Conservation (phyloP, 31 red algal species). For the Endocladia muricata region DNA sequence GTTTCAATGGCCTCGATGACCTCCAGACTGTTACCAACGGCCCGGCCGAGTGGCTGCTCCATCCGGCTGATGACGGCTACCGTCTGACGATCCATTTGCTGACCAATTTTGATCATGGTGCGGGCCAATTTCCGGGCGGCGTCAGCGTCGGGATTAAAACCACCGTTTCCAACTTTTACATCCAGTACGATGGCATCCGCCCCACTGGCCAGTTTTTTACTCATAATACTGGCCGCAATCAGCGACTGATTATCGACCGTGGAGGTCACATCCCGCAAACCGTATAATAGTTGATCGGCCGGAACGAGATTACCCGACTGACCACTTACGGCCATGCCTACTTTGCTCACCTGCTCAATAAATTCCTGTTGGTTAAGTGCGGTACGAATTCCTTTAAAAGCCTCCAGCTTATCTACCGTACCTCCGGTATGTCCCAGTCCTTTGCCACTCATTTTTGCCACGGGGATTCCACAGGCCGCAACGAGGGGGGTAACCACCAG, state of each 20-base stretch:
- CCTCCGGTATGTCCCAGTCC: constrained; percentile 30
- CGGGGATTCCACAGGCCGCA: constrained; percentile 12
- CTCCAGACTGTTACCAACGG: constrained; percentile 19
- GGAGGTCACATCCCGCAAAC: constrained; percentile 19
- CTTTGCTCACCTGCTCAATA: neutral
- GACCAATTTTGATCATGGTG: constrained; percentile 2
- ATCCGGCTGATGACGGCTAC: constrained; percentile 7
- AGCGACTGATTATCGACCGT: constrained; percentile 15
- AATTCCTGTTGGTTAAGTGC: neutral
- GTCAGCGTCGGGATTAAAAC: constrained; percentile 9
- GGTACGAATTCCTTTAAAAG: neutral
- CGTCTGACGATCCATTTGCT: neutral
- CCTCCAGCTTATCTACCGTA: constrained; percentile 24
- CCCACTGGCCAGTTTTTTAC: constrained; percentile 24
- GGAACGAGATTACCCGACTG: constrained; percentile 17
- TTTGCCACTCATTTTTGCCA: constrained; percentile 13
- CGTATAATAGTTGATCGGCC: constrained; percentile 25
- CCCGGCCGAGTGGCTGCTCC: constrained; percentile 11
- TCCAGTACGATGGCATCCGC: constrained; percentile 24
- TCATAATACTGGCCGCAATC: constrained; percentile 22
- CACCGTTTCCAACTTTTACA: constrained; percentile 26
- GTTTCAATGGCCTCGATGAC: constrained; percentile 13
- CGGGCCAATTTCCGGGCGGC: neutral
- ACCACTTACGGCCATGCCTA: constrained; percentile 19
- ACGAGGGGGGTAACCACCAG: constrained; percentile 12